Base-by-base conservation (phyloP, 805 yeast genomes). In the Candida silvicultrix region DNA sequence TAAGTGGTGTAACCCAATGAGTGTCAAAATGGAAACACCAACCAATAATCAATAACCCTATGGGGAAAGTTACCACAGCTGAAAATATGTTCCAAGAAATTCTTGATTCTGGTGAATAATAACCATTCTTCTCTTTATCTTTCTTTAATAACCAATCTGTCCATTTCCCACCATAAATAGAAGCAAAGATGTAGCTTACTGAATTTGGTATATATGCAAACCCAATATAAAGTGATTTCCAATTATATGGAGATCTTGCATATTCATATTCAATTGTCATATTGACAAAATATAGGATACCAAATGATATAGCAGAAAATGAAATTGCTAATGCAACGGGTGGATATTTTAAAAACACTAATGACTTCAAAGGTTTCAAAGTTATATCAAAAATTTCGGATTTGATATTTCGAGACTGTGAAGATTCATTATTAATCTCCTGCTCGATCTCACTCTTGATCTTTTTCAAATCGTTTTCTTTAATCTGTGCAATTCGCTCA, bases 141-240 rank as follows among this genome's bases (percentile, higher is more conserved):
- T 77, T 69, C 40, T 67, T 69, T 34, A 86, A 62, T 38, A 86
- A 65, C 40, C 66, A 59, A 61, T 88, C 96, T 44, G 80, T 81
- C 85, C 92, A 88, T 50, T 72, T 73, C 3, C 96, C 96, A 34
- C 95, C 95, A 49, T 77, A 70, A n/a, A 89, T 65, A 0, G 92
- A 82, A 0, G 95, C 92, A 41, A 83, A 53, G 34, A 88, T 64
- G 58, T 87, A 88, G 0, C 90, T 78, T 22, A 86, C 76, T 0
- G 95, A 86, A 62, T 88, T 88, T 34, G 96, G 96, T 31, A 88
- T 80, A 66, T 86, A 88, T 46, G 85, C 72, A 23, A 88, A 69
- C 31, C 96, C 96, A 42, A 83, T 74, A 46, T 81, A 71, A 42
- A 86, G 64, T 0, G 85, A 65, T 31, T 70, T 66, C 70, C 84